A percentile compares a stretch with the other conserved stretches of the same genome.
Conservation (phyloP, 352 stramenopile species). For the Phytopythium boreale region DNA sequence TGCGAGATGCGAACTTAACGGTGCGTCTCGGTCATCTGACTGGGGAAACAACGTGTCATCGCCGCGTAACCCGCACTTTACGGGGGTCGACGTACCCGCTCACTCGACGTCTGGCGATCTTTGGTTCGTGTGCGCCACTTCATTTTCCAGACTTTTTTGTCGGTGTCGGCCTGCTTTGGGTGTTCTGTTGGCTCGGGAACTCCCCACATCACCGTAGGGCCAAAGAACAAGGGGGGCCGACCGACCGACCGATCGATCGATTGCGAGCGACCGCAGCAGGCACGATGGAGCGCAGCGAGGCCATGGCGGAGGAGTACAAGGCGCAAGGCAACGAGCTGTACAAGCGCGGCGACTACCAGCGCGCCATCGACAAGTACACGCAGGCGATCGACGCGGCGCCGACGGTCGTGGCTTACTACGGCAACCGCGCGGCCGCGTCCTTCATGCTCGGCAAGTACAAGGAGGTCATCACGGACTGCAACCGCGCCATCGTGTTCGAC, state of each 20-base stretch:
- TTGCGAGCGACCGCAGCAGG: background rate
- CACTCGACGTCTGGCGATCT: conserved; percentile 5
- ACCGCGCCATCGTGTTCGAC: conserved; percentile 88
- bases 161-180: too few species aligned
- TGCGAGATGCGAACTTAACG: background rate
- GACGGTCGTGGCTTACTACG: conserved; percentile 85
- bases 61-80: background rate
- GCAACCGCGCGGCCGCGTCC: conserved; percentile 87
- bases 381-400: conserved; percentile 87
- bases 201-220: conserved; percentile 4
- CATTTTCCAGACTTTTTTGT: background rate
- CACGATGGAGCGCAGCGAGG: conserved; percentile 40
- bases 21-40: background rate
- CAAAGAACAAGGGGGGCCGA: conserved; percentile 16
- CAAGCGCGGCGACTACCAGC: conserved; percentile 89
- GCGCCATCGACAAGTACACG: conserved; percentile 89
- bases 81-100: too few species aligned
- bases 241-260: too few species aligned
- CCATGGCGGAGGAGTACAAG: conserved; percentile 77
- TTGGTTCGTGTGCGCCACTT: conserved; percentile 3
- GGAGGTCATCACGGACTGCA: conserved; percentile 89
- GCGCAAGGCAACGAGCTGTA: conserved; percentile 90
- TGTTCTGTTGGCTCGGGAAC: conserved; percentile 1
- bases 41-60: background rate
- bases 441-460: conserved; percentile 91